Percentiles rank a stretch among this genome's conserved stretches.
Evolutionary conservation across 495 filamentous ascomycete species (phyloP).

Genomic region (Opeltia flavorubescens): DNA sequence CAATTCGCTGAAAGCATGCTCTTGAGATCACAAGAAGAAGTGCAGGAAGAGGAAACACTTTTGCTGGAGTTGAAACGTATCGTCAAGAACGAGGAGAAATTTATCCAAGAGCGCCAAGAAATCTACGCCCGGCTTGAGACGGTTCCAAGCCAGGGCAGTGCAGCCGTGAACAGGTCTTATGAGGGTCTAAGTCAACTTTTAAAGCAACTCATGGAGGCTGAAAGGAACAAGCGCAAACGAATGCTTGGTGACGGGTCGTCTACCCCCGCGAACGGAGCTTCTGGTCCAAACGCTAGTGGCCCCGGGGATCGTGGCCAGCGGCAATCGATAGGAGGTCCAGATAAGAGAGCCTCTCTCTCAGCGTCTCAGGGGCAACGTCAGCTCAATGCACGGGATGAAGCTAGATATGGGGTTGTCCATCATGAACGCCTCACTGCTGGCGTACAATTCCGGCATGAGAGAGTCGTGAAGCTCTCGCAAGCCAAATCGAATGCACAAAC

Average conservation of each 20-base stretch:
- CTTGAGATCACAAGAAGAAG: constrained; percentile 68
- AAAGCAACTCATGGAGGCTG: constrained; percentile 58
- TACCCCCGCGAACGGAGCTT: constrained; percentile 28
- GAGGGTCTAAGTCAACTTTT: constrained; percentile 66
- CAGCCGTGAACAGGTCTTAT: constrained; percentile 59
- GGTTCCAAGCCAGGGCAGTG: constrained; percentile 52
- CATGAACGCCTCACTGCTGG: constrained; percentile 68
- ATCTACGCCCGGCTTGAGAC: constrained; percentile 79
- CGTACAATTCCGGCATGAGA: constrained; percentile 71
- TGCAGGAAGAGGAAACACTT: constrained; percentile 78
- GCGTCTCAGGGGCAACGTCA: constrained; percentile 10
- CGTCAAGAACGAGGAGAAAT: constrained; percentile 59
- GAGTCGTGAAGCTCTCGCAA: constrained; percentile 64
- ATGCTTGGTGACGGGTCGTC: constrained; percentile 20
- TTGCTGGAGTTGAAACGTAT: constrained; percentile 85
- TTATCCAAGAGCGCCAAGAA: constrained; percentile 77
- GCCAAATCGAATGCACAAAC: constrained; percentile 76
- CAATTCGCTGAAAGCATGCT: constrained; percentile 68
- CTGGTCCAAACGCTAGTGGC: constrained; percentile 17
- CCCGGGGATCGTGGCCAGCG: constrained; percentile 31
- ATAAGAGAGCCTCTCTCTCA: constrained; percentile 29
- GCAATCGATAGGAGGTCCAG: constrained; percentile 17
- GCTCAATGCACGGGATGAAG: constrained; percentile 38
- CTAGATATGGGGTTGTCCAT: constrained; percentile 66
- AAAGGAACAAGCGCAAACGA: constrained; percentile 59